Conservation (phyloP, 140 eudicot genomes). For the Stevia rebaudiana region DNA sequence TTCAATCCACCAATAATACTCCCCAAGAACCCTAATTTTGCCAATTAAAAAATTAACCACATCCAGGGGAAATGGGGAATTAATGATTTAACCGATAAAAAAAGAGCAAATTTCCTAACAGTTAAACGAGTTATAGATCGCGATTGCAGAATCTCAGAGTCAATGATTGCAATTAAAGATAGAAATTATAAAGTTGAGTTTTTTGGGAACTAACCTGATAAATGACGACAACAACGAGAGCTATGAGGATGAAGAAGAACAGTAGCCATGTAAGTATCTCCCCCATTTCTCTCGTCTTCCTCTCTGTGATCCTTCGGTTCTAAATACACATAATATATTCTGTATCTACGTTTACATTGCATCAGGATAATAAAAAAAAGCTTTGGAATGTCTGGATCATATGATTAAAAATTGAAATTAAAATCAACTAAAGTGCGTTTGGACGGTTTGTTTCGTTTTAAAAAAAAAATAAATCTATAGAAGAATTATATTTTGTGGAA, state of each 20-base stretch:
- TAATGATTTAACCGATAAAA: conserved; percentile 3
- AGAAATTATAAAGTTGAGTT: neutral
- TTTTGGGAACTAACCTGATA: conserved; percentile 46
- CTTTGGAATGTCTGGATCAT: no score
- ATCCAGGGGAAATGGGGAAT: conserved; percentile 7
- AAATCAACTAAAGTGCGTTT: no score
- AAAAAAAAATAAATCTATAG: no score
- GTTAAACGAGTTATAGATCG: conserved; percentile 15
- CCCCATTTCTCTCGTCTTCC: conserved; percentile 32
- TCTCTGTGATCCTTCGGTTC: no score
- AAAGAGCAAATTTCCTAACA: conserved; percentile 13
- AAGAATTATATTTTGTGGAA: no score
- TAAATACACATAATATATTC: no score
- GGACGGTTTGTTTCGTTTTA: no score
- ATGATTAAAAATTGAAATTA: no score
- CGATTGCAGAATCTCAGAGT: neutral
- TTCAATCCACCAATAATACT: neutral
- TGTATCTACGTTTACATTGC: no score
- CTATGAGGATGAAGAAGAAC: conserved; percentile 59
- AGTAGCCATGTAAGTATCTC: conserved; percentile 64
- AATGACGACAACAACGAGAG: conserved; percentile 46
- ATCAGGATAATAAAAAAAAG: no score
- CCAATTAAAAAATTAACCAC: conserved; percentile 7
- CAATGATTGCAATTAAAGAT: neutral
- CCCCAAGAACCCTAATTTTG: conserved; percentile 24